phyloP scores from a whole-genome alignment of 768 basidiomycete species.

The Cyathus striatus region DNA sequence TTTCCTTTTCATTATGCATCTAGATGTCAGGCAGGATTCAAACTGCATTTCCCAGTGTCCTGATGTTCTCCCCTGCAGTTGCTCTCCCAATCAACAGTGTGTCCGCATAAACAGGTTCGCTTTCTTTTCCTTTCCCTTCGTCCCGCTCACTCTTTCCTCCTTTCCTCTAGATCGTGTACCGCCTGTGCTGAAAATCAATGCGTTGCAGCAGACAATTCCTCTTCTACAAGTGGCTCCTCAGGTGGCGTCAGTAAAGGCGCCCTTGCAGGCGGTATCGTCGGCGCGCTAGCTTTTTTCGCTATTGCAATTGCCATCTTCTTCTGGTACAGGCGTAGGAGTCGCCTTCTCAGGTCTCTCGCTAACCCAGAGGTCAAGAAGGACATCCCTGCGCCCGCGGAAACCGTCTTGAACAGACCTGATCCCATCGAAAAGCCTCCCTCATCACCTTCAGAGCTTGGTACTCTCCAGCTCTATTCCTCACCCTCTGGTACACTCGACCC shows the following conservation, averaged over 20 bases:
- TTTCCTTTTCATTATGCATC: conserved; percentile 25
- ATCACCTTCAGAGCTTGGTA: conserved; percentile 27
- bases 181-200: conserved; percentile 53
- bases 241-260: conserved; percentile 60
- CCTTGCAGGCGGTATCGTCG: conserved; percentile 70
- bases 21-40: conserved; percentile 35
- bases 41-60: conserved; percentile 46
- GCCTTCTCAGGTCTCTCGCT: conserved; percentile 30
- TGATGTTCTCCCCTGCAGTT: conserved; percentile 48
- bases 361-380: conserved; percentile 45
- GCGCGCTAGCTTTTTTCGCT: conserved; percentile 53
- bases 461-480: conserved; percentile 44
- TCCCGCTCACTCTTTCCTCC: conserved; percentile 7
- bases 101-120: conserved; percentile 55
- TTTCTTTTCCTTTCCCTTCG: background rate
- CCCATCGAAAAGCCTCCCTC: conserved; percentile 59
- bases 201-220: conserved; percentile 21
- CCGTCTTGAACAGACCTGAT: conserved; percentile 79
- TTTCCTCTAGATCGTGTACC: conserved; percentile 46
- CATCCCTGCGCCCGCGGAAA: conserved; percentile 67
- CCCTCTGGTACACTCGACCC: conserved; percentile 53
- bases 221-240: conserved; percentile 15
- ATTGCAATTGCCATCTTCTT: conserved; percentile 47
- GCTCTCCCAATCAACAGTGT: conserved; percentile 51
- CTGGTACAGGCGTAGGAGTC: conserved; percentile 58